Conservation (phyloP, 2,329 filamentous ascomycete genomes). For the Exophiala bonariae region DNA sequence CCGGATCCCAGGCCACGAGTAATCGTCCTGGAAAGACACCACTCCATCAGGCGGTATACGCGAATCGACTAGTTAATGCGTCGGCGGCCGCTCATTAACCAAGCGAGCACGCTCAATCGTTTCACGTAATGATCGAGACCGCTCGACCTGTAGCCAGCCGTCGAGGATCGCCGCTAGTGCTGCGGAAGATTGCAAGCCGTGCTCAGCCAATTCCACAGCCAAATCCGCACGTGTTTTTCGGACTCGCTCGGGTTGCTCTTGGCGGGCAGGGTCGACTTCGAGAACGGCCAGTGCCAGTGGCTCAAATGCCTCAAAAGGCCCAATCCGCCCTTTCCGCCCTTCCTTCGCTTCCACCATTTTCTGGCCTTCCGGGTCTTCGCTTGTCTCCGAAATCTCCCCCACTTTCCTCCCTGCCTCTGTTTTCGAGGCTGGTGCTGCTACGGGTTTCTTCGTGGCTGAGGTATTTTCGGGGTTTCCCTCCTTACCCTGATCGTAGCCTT, state of each 20-base stretch:
- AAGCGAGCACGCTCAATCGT: conserved; percentile 18
- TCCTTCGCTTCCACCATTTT: background rate
- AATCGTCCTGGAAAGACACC: no score
- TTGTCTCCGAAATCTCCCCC: background rate
- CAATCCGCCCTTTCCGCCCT: conserved; percentile 9
- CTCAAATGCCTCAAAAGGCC: conserved; percentile 18
- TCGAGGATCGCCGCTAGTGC: conserved; percentile 28
- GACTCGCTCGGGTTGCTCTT: conserved; percentile 18
- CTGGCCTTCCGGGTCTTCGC: background rate
- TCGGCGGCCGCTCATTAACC: background rate
- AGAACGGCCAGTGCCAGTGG: conserved; percentile 22
- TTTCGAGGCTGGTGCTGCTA: conserved; percentile 13
- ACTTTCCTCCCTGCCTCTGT: background rate
- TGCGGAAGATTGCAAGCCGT: conserved; percentile 9
- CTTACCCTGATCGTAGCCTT: conserved; percentile 7
- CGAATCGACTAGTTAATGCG: no score
- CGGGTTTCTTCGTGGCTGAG: conserved; percentile 14
- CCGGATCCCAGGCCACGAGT: background rate
- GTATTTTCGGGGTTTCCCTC: conserved; percentile 19
- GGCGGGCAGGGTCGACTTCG: conserved; percentile 13
- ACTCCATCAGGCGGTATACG: no score
- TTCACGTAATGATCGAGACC: conserved; percentile 36
- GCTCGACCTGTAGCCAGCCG: conserved; percentile 39
- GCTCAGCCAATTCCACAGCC: conserved; percentile 16
- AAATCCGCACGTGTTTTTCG: conserved; percentile 26